Percentiles rank a stretch among this genome's conserved stretches.
Evolutionary conservation across 2,329 filamentous ascomycete species (phyloP).

Genomic region (Tricladium varicosporioides): DNA sequence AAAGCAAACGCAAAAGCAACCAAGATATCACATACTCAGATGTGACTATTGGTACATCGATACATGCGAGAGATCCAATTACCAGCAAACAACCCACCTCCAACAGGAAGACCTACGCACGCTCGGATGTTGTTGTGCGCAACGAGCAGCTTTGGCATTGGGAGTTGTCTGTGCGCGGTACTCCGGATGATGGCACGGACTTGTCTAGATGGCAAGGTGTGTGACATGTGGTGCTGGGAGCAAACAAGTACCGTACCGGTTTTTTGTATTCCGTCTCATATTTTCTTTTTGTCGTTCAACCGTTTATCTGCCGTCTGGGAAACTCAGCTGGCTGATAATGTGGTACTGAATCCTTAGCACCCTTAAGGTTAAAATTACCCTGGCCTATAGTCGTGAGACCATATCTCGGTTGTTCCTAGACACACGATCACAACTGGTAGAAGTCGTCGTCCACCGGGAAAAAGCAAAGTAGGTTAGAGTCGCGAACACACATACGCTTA

Average conservation of each 20-base stretch:
- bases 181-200: not conserved
- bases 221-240: not conserved
- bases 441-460: no score
- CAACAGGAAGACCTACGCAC: not conserved
- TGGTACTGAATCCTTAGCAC: no score
- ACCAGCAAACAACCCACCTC: not conserved
- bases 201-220: not conserved
- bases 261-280: no score
- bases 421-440: no score
- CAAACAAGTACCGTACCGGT: no score
- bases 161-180: not conserved
- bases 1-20: not conserved
- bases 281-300: no score
- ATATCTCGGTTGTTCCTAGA: no score
- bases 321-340: no score
- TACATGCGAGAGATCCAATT: not conserved
- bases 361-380: no score
- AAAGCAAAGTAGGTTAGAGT: not conserved
- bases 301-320: no score
- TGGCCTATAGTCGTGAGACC: no score
- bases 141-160: not conserved
- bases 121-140: not conserved
- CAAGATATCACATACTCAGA: not conserved
- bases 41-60: not conserved
- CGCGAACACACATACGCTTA: not conserved